These are phyloP conservation scores for Talaromyces sp. DNA, from an alignment of 2,329 filamentous ascomycete genomes.

Conservation along the genomic window DNA sequence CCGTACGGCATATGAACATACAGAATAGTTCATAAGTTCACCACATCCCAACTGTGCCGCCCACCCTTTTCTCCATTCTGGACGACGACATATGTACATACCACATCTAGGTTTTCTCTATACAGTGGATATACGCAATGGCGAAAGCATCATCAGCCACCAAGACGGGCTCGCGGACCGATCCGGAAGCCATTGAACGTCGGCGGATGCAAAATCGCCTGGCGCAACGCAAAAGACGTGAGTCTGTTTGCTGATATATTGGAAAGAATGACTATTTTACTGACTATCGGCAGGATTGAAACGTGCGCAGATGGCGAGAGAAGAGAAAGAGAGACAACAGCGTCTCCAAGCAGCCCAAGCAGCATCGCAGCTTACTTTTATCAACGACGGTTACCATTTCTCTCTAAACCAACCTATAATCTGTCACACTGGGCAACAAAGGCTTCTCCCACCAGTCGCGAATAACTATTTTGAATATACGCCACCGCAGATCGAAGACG, in stretches of 20 bases:
- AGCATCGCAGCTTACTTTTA: conserved; percentile 12
- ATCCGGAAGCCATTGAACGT: conserved; percentile 14
- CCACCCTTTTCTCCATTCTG: not conserved
- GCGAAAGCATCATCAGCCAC: conserved; percentile 1
- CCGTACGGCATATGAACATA: not conserved
- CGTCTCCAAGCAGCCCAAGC: conserved; percentile 14
- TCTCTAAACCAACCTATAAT: not conserved
- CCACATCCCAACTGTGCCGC: not conserved
- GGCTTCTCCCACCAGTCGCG: not conserved
- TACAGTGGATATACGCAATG: not conserved
- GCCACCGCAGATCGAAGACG: conserved; percentile 2
- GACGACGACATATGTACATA: not conserved
- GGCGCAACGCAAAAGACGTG: conserved; percentile 14
- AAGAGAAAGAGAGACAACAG: conserved; percentile 15
- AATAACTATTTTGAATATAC: conserved; percentile 6
- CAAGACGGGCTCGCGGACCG: conserved; percentile 11
- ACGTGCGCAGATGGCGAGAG: conserved; percentile 13
- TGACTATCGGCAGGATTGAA: conserved; percentile 7
- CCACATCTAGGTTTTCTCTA: not conserved
- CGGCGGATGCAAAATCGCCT: conserved; percentile 15
- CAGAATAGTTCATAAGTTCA: conserved; percentile 1
- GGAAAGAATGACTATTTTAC: not conserved
- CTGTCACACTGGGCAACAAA: not conserved
- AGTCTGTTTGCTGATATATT: not conserved
- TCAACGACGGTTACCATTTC: conserved; percentile 11